These are phyloP conservation scores for Neofusicoccum laricinum DNA, from an alignment of 2,329 filamentous ascomycete species.

Conservation along the genomic window DNA sequence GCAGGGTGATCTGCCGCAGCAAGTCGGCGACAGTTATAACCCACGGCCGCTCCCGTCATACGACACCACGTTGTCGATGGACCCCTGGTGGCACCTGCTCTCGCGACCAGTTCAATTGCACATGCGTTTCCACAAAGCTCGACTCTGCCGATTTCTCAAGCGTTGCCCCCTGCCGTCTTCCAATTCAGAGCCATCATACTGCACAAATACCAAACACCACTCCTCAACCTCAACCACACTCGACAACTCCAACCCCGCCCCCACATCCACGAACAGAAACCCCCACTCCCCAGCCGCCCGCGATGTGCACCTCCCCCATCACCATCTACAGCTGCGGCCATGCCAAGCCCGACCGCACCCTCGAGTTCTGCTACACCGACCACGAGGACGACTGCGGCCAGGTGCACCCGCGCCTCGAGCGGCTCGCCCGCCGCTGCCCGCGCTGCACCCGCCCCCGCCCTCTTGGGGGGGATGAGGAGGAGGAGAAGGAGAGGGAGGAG, in stretches of 20 bases:
- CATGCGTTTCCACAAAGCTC: background rate
- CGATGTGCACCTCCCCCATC: constrained; percentile 6
- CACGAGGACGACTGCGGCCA: constrained; percentile 3
- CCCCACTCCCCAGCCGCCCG: background rate
- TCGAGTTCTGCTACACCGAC: constrained; percentile 8
- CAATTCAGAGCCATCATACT: background rate
- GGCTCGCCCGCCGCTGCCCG: background rate
- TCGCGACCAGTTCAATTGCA: constrained; percentile 7
- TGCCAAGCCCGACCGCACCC: constrained; percentile 7
- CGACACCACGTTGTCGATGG: constrained; percentile 4
- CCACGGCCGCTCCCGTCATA: constrained; percentile 1
- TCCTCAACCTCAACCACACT: background rate
- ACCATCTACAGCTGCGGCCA: constrained; percentile 11
- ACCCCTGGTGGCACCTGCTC: constrained; percentile 5
- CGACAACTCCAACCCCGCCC: background rate
- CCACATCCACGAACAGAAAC: background rate
- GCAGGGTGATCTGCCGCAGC: background rate
- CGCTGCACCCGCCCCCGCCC: background rate
- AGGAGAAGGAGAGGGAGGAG: background rate
- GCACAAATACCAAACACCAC: background rate
- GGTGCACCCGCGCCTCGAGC: background rate
- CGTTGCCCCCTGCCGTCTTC: background rate
- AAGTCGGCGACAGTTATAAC: background rate
- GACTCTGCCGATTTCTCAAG: background rate
- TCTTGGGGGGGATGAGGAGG: background rate